A percentile compares a stretch with the other conserved stretches of the same genome.
These are phyloP conservation scores for Xylaria flabelliformis DNA, from an alignment of 495 filamentous ascomycete species.

Conservation along the genomic window DNA sequence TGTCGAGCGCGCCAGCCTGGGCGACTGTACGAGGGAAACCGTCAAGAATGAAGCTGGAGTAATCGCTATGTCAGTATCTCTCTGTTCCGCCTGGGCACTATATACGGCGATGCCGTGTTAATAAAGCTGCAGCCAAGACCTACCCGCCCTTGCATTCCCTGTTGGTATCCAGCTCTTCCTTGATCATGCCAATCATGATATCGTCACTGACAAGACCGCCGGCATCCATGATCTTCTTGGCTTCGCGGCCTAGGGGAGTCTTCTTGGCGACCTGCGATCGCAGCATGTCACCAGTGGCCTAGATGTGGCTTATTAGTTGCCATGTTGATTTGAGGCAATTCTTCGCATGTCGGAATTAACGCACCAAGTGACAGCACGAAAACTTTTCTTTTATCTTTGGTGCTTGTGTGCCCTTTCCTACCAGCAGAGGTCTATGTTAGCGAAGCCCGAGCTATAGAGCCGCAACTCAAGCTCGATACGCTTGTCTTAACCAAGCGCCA, in stretches of 20 bases:
- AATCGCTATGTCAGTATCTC: conserved; percentile 20
- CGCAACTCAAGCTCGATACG: conserved; percentile 17
- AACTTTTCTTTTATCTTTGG: conserved; percentile 98
- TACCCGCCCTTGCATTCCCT: conserved; percentile 96
- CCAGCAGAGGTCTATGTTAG: conserved; percentile 38
- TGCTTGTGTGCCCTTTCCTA: conserved; percentile 99
- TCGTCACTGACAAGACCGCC: conserved; percentile 98
- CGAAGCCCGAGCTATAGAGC: conserved; percentile 26
- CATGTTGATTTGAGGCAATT: conserved; percentile 23
- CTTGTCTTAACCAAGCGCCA: conserved; percentile 8
- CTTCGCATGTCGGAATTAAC: conserved; percentile 40
- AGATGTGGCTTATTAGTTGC: conserved; percentile 18
- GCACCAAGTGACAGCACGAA: conserved; percentile 94
- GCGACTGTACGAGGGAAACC: conserved; percentile 96
- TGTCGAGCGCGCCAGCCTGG: conserved; percentile 92
- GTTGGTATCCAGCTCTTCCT: conserved; percentile 93
- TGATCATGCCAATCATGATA: conserved; percentile 99
- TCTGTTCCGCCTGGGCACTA: neutral
- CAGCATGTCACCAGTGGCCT: conserved; percentile 99
- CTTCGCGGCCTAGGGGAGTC: conserved; percentile 90
- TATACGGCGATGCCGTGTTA: neutral
- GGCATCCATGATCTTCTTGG: conserved; percentile 99
- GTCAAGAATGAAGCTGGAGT: conserved; percentile 91
- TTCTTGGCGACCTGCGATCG: conserved; percentile 98
- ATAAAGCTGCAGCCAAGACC: conserved; percentile 34